Evolutionary conservation across 768 basidiomycete genomes (phyloP).

Genomic region (Boletus vermiculosoides): DNA sequence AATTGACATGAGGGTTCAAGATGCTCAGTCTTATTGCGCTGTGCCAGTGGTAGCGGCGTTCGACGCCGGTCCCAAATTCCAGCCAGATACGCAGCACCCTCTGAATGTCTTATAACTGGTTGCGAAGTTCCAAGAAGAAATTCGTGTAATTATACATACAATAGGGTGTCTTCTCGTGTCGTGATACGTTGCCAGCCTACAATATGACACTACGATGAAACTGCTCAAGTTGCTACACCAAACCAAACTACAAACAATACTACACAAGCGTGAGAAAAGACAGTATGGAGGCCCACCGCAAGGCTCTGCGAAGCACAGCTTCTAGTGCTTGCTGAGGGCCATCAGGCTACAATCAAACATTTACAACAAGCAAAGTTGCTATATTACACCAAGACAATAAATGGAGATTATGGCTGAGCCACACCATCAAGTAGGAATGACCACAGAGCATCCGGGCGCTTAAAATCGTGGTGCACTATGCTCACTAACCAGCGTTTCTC

Average conservation of each 20-base stretch:
- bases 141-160: not conserved
- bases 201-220: too few species aligned
- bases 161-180: too few species aligned
- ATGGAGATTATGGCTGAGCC: not conserved
- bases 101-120: not conserved
- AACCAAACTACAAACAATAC: too few species aligned
- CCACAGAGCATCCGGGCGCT: constrained; percentile 77
- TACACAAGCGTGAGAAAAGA: too few species aligned
- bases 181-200: too few species aligned
- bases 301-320: too few species aligned
- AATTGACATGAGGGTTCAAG: constrained; percentile 40
- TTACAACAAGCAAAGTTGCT: not conserved
- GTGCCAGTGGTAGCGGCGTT: not conserved
- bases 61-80: not conserved
- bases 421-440: constrained; percentile 61
- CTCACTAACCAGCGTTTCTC: constrained; percentile 86
- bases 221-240: too few species aligned
- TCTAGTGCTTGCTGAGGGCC: too few species aligned
- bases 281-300: too few species aligned
- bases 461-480: constrained; percentile 92
- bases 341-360: not conserved
- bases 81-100: not conserved
- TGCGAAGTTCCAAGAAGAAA: not conserved
- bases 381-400: not conserved
- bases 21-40: not conserved